Percentiles rank a stretch among this genome's conserved stretches.
phyloP scores from a whole-genome alignment of 2,329 filamentous ascomycete genomes.

The Exophiala sp. region DNA sequence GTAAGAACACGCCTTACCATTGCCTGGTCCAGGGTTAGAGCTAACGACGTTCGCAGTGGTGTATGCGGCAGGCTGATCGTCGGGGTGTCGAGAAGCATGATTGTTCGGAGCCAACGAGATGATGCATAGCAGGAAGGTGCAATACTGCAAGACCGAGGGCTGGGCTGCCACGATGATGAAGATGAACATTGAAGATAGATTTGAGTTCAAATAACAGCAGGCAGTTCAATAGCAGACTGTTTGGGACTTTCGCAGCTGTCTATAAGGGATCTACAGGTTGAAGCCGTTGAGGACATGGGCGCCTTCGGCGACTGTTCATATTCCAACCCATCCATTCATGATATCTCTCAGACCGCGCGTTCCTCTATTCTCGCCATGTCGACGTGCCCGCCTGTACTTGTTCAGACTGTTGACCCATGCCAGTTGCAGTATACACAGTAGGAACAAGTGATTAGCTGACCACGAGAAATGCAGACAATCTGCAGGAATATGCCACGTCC shows the following conservation, averaged over 20 bases:
- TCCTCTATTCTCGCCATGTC: no score
- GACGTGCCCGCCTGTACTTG: no score
- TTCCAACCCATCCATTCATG: no score
- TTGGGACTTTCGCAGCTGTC: no score
- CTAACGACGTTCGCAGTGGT: conserved; percentile 20
- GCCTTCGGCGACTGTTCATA: no score
- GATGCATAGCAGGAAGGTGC: background rate
- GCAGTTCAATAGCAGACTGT: background rate
- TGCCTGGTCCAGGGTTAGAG: background rate
- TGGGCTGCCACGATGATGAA: background rate
- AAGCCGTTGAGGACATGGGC: no score
- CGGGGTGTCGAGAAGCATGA: background rate
- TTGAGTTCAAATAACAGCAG: background rate
- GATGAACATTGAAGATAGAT: background rate
- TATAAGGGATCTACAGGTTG: background rate
- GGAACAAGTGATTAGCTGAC: no score
- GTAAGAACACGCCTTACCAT: conserved; percentile 9
- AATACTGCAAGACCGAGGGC: no score
- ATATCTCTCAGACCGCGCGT: no score
- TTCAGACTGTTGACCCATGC: no score
- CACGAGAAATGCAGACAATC: no score
- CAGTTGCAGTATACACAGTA: no score
- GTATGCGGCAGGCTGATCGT: conserved; percentile 18
- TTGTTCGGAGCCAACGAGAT: background rate
- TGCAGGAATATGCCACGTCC: background rate